Conservation (phyloP, 305 asterid genomes). For the Withania somnifera region DNA sequence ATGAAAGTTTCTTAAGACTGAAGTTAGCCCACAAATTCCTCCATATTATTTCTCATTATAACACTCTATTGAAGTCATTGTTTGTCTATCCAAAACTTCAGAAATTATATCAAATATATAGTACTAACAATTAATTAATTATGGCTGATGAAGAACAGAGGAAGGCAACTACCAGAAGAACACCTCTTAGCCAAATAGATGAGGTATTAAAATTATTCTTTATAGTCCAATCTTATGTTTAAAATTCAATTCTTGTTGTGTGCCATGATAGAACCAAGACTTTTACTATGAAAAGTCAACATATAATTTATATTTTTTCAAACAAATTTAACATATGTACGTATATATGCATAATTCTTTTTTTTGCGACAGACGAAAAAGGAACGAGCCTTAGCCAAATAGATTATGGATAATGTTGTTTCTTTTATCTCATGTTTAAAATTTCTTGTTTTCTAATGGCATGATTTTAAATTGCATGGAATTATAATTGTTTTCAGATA, state of each 20-base stretch:
- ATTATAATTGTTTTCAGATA: too few species aligned
- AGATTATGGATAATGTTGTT: too few species aligned
- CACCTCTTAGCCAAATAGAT: slow-evolving; percentile 1
- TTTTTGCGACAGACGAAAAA: background rate
- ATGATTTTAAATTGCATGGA: too few species aligned
- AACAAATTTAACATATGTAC: background rate
- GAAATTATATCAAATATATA: background rate
- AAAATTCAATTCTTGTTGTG: background rate
- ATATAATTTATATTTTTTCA: background rate
- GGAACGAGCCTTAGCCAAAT: too few species aligned
- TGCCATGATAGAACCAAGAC: background rate
- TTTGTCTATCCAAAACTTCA: background rate
- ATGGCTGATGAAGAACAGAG: slow-evolving; percentile 1
- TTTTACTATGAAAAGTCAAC: background rate
- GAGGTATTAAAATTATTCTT: background rate
- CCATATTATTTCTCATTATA: background rate
- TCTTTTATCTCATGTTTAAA: too few species aligned
- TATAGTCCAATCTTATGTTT: background rate
- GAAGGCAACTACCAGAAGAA: background rate
- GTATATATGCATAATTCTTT: background rate
- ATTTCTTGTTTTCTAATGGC: too few species aligned
- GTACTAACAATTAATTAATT: too few species aligned
- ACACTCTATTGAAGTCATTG: background rate
- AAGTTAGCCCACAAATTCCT: background rate
- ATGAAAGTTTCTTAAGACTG: background rate